These are phyloP conservation scores for Seiridium unicorne DNA, from an alignment of 2,329 filamentous ascomycete genomes.

Conservation along the genomic window DNA sequence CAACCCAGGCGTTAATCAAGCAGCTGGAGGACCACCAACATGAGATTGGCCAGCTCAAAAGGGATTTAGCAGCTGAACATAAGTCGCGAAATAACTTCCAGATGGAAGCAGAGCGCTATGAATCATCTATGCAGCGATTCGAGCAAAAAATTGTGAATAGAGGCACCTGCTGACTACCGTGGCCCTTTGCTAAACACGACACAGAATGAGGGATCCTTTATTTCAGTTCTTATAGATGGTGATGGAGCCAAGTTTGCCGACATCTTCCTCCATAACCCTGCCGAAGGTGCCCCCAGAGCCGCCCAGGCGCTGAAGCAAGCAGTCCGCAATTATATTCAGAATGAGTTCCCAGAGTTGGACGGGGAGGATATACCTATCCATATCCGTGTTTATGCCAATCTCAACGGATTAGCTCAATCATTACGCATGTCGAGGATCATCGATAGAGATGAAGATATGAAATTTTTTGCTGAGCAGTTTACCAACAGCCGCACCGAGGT, in stretches of 20 bases:
- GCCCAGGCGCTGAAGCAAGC: slow-evolving; percentile 29
- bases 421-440: slow-evolving; percentile 29
- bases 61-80: slow-evolving; percentile 11
- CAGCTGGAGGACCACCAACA: slow-evolving; percentile 1
- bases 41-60: slow-evolving; percentile 9
- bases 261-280: slow-evolving; percentile 25
- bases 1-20: slow-evolving; percentile 7
- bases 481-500: slow-evolving; percentile 31
- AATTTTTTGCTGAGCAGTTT: slow-evolving; percentile 30
- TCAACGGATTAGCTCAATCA: slow-evolving; percentile 30
- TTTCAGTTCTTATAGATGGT: slow-evolving; percentile 32
- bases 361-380: slow-evolving; percentile 29
- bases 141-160: slow-evolving; percentile 9
- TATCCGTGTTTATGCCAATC: slow-evolving; percentile 31
- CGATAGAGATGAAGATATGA: slow-evolving; percentile 28
- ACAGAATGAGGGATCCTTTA: slow-evolving; percentile 28
- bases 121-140: neutral
- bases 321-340: slow-evolving; percentile 24
- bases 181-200: neutral
- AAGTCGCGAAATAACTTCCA: slow-evolving; percentile 13
- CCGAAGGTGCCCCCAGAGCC: slow-evolving; percentile 25
- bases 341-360: slow-evolving; percentile 15
- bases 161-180: neutral
- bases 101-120: slow-evolving; percentile 9
- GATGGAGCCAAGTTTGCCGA: slow-evolving; percentile 33